Evolutionary conservation across 75 land plant genomes (phyloP).

Genomic region (Adiantum capillusveneris): DNA sequence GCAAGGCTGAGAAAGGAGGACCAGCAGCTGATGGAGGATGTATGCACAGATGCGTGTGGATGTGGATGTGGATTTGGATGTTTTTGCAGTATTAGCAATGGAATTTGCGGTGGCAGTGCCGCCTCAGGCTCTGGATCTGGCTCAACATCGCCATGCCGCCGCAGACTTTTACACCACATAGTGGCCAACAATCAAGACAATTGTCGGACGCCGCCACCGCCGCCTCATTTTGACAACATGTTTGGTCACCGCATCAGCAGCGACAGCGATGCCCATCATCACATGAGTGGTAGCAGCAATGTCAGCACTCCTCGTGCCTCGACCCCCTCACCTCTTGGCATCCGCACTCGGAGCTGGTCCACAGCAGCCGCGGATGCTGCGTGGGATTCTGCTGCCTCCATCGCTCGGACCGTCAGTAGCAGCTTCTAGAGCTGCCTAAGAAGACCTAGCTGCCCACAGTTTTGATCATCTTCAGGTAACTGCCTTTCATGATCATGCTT

Average conservation of each 20-base stretch:
- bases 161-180: neutral
- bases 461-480: too few relatives aligned
- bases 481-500: too few relatives aligned
- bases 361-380: constrained; percentile 1
- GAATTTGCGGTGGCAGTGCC: too few relatives aligned
- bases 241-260: neutral
- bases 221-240: neutral
- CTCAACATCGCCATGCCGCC: neutral
- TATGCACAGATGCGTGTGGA: neutral
- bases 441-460: too few relatives aligned
- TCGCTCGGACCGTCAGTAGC: constrained; percentile 1
- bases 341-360: constrained; percentile 2
- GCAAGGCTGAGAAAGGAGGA: neutral
- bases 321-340: constrained; percentile 1
- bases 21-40: neutral
- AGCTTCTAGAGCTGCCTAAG: too few relatives aligned
- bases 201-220: neutral
- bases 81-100: neutral
- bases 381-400: neutral
- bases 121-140: neutral
- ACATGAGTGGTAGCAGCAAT: neutral
- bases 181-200: too few relatives aligned
- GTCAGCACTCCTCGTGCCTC: neutral
- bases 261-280: neutral
- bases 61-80: neutral